A percentile compares a stretch with the other conserved stretches of the same genome.
Evolutionary conservation across 2,329 filamentous ascomycete species (phyloP).

Genomic region (Xylaria sp.): DNA sequence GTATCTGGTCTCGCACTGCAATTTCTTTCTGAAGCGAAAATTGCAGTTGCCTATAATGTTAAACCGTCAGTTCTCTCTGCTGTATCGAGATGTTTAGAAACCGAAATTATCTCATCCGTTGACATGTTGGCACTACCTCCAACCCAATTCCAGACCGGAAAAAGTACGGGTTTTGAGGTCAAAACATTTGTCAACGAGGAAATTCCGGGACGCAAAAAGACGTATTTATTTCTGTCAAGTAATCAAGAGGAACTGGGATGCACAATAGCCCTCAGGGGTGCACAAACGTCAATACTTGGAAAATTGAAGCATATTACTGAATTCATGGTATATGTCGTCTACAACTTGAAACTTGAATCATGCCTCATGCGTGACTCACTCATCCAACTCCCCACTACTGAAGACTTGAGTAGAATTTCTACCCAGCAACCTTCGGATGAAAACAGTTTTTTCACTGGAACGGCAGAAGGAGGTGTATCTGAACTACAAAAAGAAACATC

Average conservation of each 20-base stretch:
- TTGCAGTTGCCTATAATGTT: constrained; percentile 95
- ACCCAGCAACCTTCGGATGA: constrained; percentile 51
- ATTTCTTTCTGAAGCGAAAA: constrained; percentile 86
- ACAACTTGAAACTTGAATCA: constrained; percentile 95
- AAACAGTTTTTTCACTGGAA: constrained; percentile 51
- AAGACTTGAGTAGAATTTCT: constrained; percentile 56
- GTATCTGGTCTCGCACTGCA: constrained; percentile 92
- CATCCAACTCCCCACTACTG: constrained; percentile 78
- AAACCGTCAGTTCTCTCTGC: constrained; percentile 96
- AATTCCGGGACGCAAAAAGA: constrained; percentile 82
- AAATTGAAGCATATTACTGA: constrained; percentile 94
- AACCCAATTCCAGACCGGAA: constrained; percentile 77
- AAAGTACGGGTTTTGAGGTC: constrained; percentile 89
- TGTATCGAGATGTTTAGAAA: constrained; percentile 90
- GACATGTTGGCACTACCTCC: constrained; percentile 83
- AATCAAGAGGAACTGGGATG: constrained; percentile 91
- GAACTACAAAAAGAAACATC: constrained; percentile 40
- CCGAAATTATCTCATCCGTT: constrained; percentile 91
- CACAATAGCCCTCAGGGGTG: constrained; percentile 90
- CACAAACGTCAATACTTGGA: constrained; percentile 73
- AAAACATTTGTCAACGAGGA: constrained; percentile 90
- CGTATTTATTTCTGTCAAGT: constrained; percentile 93
- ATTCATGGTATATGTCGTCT: constrained; percentile 99
- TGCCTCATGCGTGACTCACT: constrained; percentile 94
- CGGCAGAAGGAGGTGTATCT: constrained; percentile 29